A percentile compares a stretch with the other conserved stretches of the same genome.
These are phyloP conservation scores for Fusarium napiforme DNA, from an alignment of 2,329 filamentous ascomycete species.

Conservation along the genomic window DNA sequence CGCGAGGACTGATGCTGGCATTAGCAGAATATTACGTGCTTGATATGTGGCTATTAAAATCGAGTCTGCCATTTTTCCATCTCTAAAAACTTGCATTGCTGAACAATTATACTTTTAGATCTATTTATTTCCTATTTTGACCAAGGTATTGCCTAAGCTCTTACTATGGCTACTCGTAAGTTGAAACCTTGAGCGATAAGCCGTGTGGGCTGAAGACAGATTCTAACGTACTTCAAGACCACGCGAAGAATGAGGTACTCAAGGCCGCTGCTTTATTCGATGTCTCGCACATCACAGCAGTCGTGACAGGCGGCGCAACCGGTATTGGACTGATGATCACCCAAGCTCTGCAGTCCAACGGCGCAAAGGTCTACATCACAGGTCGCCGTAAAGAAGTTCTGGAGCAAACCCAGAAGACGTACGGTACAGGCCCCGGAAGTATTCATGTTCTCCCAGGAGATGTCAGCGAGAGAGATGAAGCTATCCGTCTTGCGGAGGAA, in stretches of 20 bases:
- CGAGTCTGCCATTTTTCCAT: accelerated
- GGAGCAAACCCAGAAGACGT: not conserved
- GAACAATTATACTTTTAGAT: accelerated
- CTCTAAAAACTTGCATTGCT: accelerated
- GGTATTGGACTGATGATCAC: constrained; percentile 10
- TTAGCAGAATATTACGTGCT: not conserved
- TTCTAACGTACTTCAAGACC: accelerated
- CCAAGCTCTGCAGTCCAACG: not conserved
- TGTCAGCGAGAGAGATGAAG: not conserved
- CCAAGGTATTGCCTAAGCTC: accelerated
- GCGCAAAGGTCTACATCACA: constrained; percentile 16
- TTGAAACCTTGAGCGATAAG: accelerated
- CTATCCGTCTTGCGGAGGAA: not conserved
- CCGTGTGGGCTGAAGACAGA: accelerated
- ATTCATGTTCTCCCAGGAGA: constrained; percentile 3
- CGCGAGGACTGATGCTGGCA: not conserved
- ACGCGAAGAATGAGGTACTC: not conserved
- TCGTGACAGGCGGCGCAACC: constrained; percentile 4
- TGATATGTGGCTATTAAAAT: accelerated
- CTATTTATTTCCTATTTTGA: accelerated
- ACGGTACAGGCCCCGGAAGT: not conserved
- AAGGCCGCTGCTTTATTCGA: constrained; percentile 3
- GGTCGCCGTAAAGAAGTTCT: not conserved
- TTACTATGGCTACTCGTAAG: not conserved
- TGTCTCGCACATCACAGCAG: constrained; percentile 3